Evolutionary conservation across 2,329 filamentous ascomycete genomes (phyloP), one percentile per base, ranked within the genome.

Genomic region (Aspergillus piperis): DNA sequence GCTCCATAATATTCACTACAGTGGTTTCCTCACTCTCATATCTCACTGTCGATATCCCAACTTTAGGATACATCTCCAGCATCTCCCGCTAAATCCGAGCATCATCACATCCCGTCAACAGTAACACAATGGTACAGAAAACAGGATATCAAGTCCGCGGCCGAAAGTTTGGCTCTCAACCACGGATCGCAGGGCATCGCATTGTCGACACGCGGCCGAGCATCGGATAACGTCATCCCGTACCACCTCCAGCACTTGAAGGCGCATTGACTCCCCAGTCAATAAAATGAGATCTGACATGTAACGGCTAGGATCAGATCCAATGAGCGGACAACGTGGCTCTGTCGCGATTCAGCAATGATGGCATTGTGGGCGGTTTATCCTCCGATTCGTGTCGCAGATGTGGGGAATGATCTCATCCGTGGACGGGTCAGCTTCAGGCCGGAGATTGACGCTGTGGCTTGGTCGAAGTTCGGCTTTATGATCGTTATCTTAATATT

Each of bases 371-470:
- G 44, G 44, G 44, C 13, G 44, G 25, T 3, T 27, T 49, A 27
- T 30, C 25, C 44, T n/a, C 44, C 44, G 44, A 49, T 49, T 25
- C 44, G 44, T 49, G 21, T 49, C 5, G 13, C 21, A 6, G 19
- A 7, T 15, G 44, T 49, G 44, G 44, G 23, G 44, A 49, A 49
- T 49, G 44, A 49, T 49, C 44, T 49, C 44, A 49, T 49, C 23
- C 4, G 44, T 7, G 15, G 19, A 27, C 44, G 25, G 44, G 21
- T 23, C 44, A 27, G 7, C 21, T 27, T 27, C 21, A 49, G 11
- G 21, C 21, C 44, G 8, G 44, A 15, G 44, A 17, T 49, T 49
- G 44, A 49, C 44, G 25, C 41, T 44, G 44, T 49, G 23, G 25
- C 44, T 49, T 48, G 30, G 30, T 32, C 30, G 30, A 32, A 32